phyloP scores from a whole-genome alignment of 257 asterid genomes.

The Nicotiana knightiana region DNA sequence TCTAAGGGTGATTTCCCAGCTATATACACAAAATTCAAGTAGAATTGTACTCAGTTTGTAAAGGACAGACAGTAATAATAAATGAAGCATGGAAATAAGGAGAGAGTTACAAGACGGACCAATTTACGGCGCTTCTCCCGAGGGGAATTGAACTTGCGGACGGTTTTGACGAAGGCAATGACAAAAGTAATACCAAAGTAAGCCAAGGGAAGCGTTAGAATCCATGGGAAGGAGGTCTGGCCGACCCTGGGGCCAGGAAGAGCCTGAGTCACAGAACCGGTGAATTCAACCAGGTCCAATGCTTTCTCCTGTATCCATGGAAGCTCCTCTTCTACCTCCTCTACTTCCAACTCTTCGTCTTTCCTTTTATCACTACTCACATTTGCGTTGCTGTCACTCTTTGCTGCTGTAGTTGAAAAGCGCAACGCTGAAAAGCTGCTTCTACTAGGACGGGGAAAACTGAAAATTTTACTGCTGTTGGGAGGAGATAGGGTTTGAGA shows the following conservation, averaged over 20 bases:
- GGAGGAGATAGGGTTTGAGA: constrained; percentile 4
- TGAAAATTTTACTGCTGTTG: neutral
- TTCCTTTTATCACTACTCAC: constrained; percentile 13
- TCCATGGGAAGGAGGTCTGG: constrained; percentile 81
- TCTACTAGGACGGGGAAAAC: neutral
- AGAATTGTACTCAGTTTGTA: neutral
- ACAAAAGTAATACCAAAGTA: constrained; percentile 78
- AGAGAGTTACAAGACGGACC: constrained; percentile 33
- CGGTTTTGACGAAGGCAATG: constrained; percentile 75
- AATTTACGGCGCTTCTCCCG: constrained; percentile 63
- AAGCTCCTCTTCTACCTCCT: constrained; percentile 82
- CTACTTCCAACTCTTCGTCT: constrained; percentile 20
- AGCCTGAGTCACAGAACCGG: constrained; percentile 92
- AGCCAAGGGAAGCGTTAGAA: constrained; percentile 76
- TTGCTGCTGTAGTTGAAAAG: constrained; percentile 8
- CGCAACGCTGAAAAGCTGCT: constrained; percentile 5
- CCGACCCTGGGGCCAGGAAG: constrained; percentile 97
- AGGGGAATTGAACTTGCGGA: constrained; percentile 73
- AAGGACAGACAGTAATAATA: neutral
- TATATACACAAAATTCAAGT: neutral
- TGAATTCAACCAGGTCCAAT: constrained; percentile 84
- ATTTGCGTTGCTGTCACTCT: neutral
- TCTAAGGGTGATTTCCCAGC: neutral
- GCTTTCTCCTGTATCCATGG: constrained; percentile 99
- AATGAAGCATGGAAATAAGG: neutral